These are phyloP conservation scores for Cytospora piceicola DNA, from an alignment of 2,329 filamentous ascomycete genomes.

Conservation along the genomic window DNA sequence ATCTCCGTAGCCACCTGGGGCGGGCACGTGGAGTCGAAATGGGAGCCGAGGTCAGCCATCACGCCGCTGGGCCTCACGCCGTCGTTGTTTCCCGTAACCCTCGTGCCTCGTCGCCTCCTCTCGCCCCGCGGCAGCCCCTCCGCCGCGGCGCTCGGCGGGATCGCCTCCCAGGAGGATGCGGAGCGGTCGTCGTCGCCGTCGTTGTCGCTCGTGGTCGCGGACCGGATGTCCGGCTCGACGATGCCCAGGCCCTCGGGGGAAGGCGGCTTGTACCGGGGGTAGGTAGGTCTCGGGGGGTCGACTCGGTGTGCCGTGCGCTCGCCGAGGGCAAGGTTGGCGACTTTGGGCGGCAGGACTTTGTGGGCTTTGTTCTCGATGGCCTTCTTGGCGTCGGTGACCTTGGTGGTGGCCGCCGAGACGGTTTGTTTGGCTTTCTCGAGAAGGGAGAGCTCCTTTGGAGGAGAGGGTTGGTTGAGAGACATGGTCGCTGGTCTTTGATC, in stretches of 20 bases:
- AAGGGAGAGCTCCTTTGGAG: not conserved
- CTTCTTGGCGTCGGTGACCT: not conserved
- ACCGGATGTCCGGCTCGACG: not conserved
- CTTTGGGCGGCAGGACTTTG: not conserved
- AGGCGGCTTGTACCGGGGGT: not conserved
- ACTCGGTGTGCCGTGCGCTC: not conserved
- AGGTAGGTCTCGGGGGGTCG: not conserved
- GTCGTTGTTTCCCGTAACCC: not conserved
- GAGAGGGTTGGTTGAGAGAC: not conserved
- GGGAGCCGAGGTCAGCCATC: not conserved
- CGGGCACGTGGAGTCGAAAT: not conserved
- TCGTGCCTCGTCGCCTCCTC: not conserved
- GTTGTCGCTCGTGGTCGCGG: not conserved
- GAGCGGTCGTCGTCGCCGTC: not conserved
- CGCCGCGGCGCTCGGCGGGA: not conserved
- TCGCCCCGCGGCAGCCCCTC: not conserved
- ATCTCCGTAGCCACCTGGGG: not conserved
- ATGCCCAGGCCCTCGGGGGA: not conserved
- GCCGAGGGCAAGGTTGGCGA: constrained; percentile 1
- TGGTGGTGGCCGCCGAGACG: not conserved
- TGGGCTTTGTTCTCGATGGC: not conserved
- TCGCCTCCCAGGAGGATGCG: not conserved
- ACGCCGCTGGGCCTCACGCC: not conserved
- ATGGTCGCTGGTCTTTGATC: not conserved
- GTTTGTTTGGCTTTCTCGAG: not conserved